These are phyloP conservation scores for Pichia rugopelliculosa DNA, from an alignment of 805 yeast species.

Conservation along the genomic window DNA sequence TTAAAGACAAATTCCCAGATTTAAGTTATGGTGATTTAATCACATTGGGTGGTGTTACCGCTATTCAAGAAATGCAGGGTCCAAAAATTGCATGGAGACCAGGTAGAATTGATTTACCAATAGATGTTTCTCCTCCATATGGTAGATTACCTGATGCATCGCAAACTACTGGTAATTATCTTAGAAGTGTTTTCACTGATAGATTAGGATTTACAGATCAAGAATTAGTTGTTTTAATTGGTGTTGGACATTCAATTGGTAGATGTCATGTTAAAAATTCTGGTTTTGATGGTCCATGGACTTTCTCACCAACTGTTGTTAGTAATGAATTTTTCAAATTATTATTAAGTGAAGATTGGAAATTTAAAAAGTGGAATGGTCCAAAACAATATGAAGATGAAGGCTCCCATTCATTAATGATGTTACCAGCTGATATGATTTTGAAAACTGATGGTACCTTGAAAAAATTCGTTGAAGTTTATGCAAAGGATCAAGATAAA, in stretches of 20 bases:
- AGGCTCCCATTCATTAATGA: conserved; percentile 46
- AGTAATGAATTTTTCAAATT: conserved; percentile 66
- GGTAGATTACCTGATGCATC: conserved; percentile 47
- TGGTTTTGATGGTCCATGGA: conserved; percentile 90
- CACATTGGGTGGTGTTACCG: conserved; percentile 64
- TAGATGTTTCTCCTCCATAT: conserved; percentile 34
- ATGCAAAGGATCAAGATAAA: conserved; percentile 41
- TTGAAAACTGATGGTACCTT: conserved; percentile 40
- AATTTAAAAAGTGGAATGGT: conserved; percentile 49
- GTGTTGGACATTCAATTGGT: conserved; percentile 42
- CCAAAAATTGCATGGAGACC: conserved; percentile 54
- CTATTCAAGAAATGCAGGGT: conserved; percentile 58
- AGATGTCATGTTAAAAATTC: conserved; percentile 47
- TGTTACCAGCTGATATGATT: conserved; percentile 54
- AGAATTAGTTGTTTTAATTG: conserved; percentile 40
- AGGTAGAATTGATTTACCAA: conserved; percentile 36
- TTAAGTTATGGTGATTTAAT: conserved; percentile 61
- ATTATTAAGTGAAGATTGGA: conserved; percentile 51
- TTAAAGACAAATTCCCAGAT: conserved; percentile 51
- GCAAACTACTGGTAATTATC: conserved; percentile 36
- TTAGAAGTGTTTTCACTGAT: conserved; percentile 34
- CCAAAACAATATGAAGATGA: conserved; percentile 58
- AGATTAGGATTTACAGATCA: conserved; percentile 42
- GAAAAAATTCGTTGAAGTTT: conserved; percentile 38
- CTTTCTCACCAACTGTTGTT: conserved; percentile 67